Percentiles rank a stretch among this genome's conserved stretches.
phyloP scores from a whole-genome alignment of 371 early-diverging fungal species.

The Syncephalastrum monosporum region DNA sequence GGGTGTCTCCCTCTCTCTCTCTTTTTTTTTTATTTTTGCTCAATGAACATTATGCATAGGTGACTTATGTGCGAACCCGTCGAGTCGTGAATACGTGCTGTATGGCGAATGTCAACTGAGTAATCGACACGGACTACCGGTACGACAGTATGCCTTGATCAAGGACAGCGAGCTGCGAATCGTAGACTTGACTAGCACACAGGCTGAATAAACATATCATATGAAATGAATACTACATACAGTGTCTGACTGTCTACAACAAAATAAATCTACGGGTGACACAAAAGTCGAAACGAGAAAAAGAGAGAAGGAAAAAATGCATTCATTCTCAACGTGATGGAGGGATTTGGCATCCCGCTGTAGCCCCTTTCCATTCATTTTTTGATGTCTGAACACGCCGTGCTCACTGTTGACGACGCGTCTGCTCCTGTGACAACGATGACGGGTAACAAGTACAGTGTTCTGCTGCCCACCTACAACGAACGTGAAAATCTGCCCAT shows the following conservation, averaged over 20 bases:
- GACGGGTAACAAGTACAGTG: constrained; percentile 74
- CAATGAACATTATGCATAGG: constrained; percentile 18
- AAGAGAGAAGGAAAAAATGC: too few relatives aligned
- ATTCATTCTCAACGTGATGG: too few relatives aligned
- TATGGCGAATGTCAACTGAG: constrained; percentile 29
- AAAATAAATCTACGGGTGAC: too few relatives aligned
- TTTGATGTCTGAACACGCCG: constrained; percentile 32
- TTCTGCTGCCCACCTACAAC: constrained; percentile 98
- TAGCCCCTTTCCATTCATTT: constrained; percentile 2
- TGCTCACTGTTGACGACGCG: constrained; percentile 36
- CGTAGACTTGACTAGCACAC: constrained; percentile 10
- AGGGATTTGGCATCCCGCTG: too few relatives aligned
- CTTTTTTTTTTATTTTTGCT: not conserved
- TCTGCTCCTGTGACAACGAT: constrained; percentile 16
- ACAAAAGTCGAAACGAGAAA: too few relatives aligned
- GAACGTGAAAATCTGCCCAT: constrained; percentile 97
- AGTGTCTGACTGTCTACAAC: too few relatives aligned
- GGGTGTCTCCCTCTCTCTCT: not conserved
- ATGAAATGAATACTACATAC: too few relatives aligned
- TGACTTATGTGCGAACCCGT: constrained; percentile 43
- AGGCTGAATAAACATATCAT: too few relatives aligned
- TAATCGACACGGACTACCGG: constrained; percentile 22
- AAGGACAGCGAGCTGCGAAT: constrained; percentile 43
- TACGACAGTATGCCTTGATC: constrained; percentile 34
- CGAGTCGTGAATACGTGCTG: constrained; percentile 50